Evolutionary conservation across 2,329 filamentous ascomycete genomes (phyloP).

Genomic region (Cordyceps pruinosa): DNA sequence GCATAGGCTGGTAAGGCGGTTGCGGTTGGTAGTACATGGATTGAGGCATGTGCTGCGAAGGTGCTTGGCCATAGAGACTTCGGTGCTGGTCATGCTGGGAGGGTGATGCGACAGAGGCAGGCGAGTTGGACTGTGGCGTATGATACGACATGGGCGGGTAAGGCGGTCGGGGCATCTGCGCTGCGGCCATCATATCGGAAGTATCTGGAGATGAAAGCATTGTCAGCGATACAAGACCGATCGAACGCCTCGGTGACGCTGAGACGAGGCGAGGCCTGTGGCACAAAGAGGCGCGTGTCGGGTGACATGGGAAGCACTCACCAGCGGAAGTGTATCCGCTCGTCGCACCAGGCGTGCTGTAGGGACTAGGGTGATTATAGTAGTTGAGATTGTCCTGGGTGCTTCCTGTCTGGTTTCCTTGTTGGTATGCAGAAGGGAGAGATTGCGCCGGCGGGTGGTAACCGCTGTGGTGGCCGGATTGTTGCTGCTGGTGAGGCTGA

Average conservation of each 20-base stretch:
- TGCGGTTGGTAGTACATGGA: slow-evolving; percentile 69
- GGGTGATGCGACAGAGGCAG: slow-evolving; percentile 84
- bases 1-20: slow-evolving; percentile 59
- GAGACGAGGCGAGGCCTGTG: not conserved
- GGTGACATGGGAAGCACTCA: slow-evolving; percentile 39
- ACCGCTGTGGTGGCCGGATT: slow-evolving; percentile 51
- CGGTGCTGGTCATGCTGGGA: slow-evolving; percentile 85
- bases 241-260: not conserved
- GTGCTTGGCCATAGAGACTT: slow-evolving; percentile 74
- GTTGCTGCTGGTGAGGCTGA: slow-evolving; percentile 54
- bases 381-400: slow-evolving; percentile 64
- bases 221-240: slow-evolving; percentile 5
- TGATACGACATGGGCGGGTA: slow-evolving; percentile 90
- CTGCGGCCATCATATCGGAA: slow-evolving; percentile 61
- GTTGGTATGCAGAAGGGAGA: slow-evolving; percentile 60
- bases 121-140: slow-evolving; percentile 91
- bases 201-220: slow-evolving; percentile 38
- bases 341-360: slow-evolving; percentile 73
- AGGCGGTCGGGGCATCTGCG: slow-evolving; percentile 63
- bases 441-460: slow-evolving; percentile 60
- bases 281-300: not conserved
- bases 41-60: slow-evolving; percentile 70
- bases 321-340: slow-evolving; percentile 84
- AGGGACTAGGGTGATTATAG: slow-evolving; percentile 71
- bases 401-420: slow-evolving; percentile 53